Base-by-base conservation (phyloP, 2,329 filamentous ascomycete genomes). In the Iodosphaeria phyllophila region DNA sequence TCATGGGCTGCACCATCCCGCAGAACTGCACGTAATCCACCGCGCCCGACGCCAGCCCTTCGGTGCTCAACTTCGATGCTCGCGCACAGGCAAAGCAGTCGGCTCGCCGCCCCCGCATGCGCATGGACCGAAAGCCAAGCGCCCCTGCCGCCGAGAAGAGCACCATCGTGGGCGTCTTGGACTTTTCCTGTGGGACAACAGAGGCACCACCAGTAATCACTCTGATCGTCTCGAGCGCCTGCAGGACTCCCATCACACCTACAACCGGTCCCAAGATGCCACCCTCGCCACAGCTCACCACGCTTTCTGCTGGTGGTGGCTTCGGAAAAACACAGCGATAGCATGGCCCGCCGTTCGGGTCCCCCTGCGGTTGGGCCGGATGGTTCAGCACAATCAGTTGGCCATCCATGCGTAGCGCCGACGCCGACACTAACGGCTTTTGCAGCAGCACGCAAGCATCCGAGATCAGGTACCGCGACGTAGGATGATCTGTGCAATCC, bases 401-500 rank as follows among this genome's bases (percentile, higher is more conserved):
- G 2, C 89, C 89, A 29, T 92, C 84, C 0, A 75, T 82, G 11
- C 80, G 72, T 13, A 95, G 63, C 0, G 89, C 86, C 1, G 84
- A 91, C 1, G 86, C 89, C 3, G 83, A 92, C 8, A 95, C 68
- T 10, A 98, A 64, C 0, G 80, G 72, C 41, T 82, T 89, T 3
- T 61, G 53, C 1, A 84, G 58, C 4, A 92, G 56, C 7, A 93
- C 76, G 37, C 82, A 91, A 10, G 77, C 67, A 43, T 98, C 89
- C 0, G 82, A 92, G 34, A 95, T 79, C 22, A 95, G 64, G 46
- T 98, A 95, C 21, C 89, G 77, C 0, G 82, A 79, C 2, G 79
- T 75, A 0, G 89, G 86, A 35, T 86, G 83, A 48, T 98, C 89
- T 7, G 86, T 95, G 46, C 89, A 98, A 48, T 98, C 89, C 8